Evolutionary conservation across 345 rosid species (phyloP).

Genomic region (Linum tenue): DNA sequence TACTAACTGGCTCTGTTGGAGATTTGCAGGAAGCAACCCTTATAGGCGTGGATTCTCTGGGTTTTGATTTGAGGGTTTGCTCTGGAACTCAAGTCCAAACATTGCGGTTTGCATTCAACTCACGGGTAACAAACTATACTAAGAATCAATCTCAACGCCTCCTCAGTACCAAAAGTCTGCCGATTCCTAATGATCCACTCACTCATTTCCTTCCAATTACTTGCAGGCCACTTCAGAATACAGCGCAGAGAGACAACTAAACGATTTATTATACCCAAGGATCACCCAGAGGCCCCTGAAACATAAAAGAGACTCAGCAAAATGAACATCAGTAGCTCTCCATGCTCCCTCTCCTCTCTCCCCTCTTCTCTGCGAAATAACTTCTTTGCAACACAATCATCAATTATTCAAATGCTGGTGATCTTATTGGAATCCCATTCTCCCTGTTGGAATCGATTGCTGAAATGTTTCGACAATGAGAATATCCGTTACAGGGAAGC

Average conservation of each 20-base stretch:
- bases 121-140: constrained; percentile 41
- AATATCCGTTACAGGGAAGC: too few species aligned
- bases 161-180: background rate
- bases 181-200: background rate
- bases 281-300: constrained; percentile 21
- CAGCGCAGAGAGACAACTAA: constrained; percentile 66
- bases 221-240: constrained; percentile 75
- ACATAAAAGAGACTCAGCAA: constrained; percentile 36
- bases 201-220: too few species aligned
- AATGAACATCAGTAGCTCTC: constrained; percentile 24
- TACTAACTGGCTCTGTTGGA: background rate
- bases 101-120: constrained; percentile 58
- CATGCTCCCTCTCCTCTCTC: background rate
- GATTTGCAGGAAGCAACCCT: constrained; percentile 57
- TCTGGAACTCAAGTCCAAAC: constrained; percentile 76
- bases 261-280: constrained; percentile 58
- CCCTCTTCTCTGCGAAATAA: background rate
- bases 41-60: constrained; percentile 62
- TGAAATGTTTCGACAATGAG: too few species aligned
- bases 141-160: background rate
- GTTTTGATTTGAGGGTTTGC: constrained; percentile 76
- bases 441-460: background rate
- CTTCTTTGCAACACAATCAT: background rate
- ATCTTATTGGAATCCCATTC: constrained; percentile 4
- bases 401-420: background rate